Percentiles rank a stretch among this genome's conserved stretches.
These are phyloP conservation scores for Knoxia roxburghii DNA, from an alignment of 257 asterid genomes.

Conservation along the genomic window DNA sequence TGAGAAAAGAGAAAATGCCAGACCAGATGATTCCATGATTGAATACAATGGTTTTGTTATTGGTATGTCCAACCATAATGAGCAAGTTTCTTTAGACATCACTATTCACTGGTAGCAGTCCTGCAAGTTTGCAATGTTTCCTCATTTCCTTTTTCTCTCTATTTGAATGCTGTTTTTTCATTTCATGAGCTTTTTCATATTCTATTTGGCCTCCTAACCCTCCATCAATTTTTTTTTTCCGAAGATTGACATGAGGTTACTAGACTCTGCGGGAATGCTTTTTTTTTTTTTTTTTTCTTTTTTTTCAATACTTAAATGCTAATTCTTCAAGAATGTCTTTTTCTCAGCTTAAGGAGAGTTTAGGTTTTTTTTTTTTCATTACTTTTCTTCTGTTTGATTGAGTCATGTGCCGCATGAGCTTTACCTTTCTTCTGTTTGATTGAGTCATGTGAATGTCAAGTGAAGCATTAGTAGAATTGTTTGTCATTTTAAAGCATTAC, in stretches of 20 bases:
- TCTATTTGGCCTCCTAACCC: too few species aligned
- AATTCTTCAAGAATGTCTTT: neutral
- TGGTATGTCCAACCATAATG: constrained; percentile 34
- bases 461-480: neutral
- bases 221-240: too few species aligned
- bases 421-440: too few species aligned
- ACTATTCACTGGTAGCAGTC: neutral
- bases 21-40: constrained; percentile 80
- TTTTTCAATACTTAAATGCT: too few species aligned
- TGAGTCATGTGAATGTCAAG: neutral
- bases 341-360: neutral
- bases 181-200: too few species aligned
- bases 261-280: too few species aligned
- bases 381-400: too few species aligned
- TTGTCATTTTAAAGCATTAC: neutral
- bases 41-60: constrained; percentile 80
- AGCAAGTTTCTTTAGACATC: neutral
- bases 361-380: too few species aligned
- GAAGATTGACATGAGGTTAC: too few species aligned
- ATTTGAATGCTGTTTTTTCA: neutral
- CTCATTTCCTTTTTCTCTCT: neutral
- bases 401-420: too few species aligned
- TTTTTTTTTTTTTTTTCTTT: too few species aligned
- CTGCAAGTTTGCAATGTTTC: neutral
- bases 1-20: constrained; percentile 64